These are phyloP conservation scores for Eucommia ulmoides DNA, from an alignment of 257 asterid genomes.

Conservation along the genomic window DNA sequence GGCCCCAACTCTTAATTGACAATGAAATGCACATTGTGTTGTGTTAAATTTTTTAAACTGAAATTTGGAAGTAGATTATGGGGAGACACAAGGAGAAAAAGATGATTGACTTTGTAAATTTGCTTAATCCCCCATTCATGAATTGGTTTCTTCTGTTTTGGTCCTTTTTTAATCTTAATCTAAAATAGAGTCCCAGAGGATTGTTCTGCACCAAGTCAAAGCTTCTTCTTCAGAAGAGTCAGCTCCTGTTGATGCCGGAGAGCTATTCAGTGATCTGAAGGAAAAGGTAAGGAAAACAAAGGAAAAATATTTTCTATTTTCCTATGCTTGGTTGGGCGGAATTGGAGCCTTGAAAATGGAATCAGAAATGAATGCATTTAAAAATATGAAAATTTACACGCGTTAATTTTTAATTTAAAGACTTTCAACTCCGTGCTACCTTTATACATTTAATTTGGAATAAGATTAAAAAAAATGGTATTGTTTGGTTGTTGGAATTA, in stretches of 20 bases:
- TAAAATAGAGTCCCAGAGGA: constrained; percentile 43
- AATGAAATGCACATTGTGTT: too few species aligned
- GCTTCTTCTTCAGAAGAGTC: constrained; percentile 79
- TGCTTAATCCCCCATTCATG: too few species aligned
- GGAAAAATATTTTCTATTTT: too few species aligned
- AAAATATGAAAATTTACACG: not conserved
- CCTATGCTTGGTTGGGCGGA: too few species aligned
- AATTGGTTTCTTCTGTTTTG: too few species aligned
- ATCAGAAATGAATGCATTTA: too few species aligned
- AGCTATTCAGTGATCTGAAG: constrained; percentile 64
- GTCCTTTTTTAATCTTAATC: constrained; percentile 9
- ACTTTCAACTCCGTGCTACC: not conserved
- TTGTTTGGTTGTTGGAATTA: too few species aligned
- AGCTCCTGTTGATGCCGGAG: constrained; percentile 41
- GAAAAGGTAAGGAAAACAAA: constrained; percentile 85
- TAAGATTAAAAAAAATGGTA: too few species aligned
- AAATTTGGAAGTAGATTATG: constrained; percentile 9
- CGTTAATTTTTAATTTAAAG: not conserved
- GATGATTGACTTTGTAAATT: not conserved
- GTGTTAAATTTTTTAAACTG: not conserved
- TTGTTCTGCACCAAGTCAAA: constrained; percentile 39
- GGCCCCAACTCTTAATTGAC: too few species aligned
- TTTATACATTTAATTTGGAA: not conserved
- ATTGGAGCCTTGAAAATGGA: too few species aligned
- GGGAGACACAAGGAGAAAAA: not conserved